Evolutionary conservation across 192 early-diverging fungal genomes (phyloP).

Genomic region (Rhizoclosmatium globosum): DNA sequence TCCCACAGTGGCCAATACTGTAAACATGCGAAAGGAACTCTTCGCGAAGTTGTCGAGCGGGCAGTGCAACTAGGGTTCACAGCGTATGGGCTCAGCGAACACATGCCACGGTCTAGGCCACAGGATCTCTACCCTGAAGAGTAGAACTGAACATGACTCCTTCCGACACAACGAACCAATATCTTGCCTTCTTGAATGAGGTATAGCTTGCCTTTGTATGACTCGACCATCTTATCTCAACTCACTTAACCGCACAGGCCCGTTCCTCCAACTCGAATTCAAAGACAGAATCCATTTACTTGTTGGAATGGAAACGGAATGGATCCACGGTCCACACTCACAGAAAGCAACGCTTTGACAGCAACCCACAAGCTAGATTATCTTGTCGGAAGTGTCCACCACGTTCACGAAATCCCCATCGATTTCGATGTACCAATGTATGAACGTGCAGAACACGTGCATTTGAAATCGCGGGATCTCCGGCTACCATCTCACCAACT

Average conservation of each 20-base stretch:
- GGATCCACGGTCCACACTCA: conserved; percentile 67
- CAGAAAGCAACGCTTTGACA: conserved; percentile 59
- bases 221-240: not conserved
- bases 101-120: conserved; percentile 81
- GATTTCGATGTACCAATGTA: conserved; percentile 82
- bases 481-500: conserved; percentile 22
- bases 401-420: conserved; percentile 79
- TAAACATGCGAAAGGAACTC: conserved; percentile 83
- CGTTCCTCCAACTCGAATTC: conserved; percentile 75
- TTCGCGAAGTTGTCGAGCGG: conserved; percentile 82
- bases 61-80: conserved; percentile 80
- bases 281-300: conserved; percentile 58
- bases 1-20: conserved; percentile 98
- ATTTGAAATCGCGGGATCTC: conserved; percentile 18
- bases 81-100: conserved; percentile 87
- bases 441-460: conserved; percentile 51
- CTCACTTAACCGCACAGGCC: conserved; percentile 57
- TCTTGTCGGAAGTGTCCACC: conserved; percentile 93
- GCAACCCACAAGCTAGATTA: conserved; percentile 73
- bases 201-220: conserved; percentile 8
- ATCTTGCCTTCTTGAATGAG: conserved; percentile 69
- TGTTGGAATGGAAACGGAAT: conserved; percentile 93
- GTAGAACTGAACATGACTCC: conserved; percentile 71
- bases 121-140: conserved; percentile 96
- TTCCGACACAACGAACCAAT: conserved; percentile 66